Percentiles rank a stretch among this genome's conserved stretches.
Evolutionary conservation across 2,329 filamentous ascomycete genomes (phyloP).

Genomic region (Rosellinia necatrix): DNA sequence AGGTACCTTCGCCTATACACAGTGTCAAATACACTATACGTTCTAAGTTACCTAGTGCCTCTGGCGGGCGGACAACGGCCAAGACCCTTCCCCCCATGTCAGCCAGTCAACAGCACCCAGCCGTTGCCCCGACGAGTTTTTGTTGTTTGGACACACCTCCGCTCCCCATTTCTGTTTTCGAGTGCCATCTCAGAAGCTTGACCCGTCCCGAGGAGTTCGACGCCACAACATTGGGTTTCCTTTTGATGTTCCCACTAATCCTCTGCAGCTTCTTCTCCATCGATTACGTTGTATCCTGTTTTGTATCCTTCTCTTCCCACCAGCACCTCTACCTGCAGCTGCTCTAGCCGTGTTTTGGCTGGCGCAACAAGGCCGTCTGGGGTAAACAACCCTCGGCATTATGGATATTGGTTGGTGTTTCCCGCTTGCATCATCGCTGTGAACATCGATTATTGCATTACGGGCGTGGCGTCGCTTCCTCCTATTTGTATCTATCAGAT

Average conservation of each 20-base stretch:
- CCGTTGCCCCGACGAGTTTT: slow-evolving; percentile 41
- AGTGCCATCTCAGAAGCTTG: slow-evolving; percentile 28
- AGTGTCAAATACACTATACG: no score
- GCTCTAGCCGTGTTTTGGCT: slow-evolving; percentile 33
- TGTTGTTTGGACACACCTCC: slow-evolving; percentile 38
- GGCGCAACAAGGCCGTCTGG: slow-evolving; percentile 32
- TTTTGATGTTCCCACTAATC: slow-evolving; percentile 27
- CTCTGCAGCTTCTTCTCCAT: slow-evolving; percentile 17
- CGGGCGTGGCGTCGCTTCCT: not conserved
- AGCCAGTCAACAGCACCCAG: slow-evolving; percentile 22
- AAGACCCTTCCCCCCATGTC: slow-evolving; percentile 5
- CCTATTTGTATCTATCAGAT: not conserved
- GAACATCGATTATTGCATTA: not conserved
- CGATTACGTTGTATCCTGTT: slow-evolving; percentile 8
- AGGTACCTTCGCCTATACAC: no score
- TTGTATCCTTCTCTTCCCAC: slow-evolving; percentile 13
- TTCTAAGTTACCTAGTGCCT: no score
- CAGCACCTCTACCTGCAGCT: slow-evolving; percentile 8
- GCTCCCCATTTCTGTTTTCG: slow-evolving; percentile 32
- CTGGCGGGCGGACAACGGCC: not conserved
- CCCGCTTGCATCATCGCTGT: not conserved
- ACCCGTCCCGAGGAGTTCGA: slow-evolving; percentile 21
- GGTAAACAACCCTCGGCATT: slow-evolving; percentile 39
- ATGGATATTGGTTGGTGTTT: slow-evolving; percentile 36
- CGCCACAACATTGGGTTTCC: slow-evolving; percentile 24